Evolutionary conservation across 331 rosid species (phyloP).

Genomic region (Quercus tomentella): DNA sequence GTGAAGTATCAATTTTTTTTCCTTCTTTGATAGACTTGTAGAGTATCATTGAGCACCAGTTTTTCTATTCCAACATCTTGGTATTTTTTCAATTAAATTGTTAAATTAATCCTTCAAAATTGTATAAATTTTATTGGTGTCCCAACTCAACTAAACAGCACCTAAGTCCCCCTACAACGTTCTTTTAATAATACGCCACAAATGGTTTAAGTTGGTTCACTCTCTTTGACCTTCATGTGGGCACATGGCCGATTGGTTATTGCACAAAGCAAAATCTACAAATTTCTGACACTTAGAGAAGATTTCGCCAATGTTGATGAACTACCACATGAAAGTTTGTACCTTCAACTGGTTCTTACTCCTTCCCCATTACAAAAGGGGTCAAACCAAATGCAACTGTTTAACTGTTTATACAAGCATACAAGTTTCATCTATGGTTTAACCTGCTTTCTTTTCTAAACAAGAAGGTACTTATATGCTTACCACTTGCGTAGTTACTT

Average conservation of each 20-base stretch:
- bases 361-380: background rate
- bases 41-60: too few relatives aligned
- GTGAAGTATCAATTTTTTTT: too few relatives aligned
- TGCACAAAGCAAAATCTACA: slow-evolving; percentile 23
- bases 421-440: slow-evolving; percentile 30
- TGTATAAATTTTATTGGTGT: background rate
- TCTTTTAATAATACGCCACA: background rate
- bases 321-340: slow-evolving; percentile 48
- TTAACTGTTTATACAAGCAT: slow-evolving; percentile 21
- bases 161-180: slow-evolving; percentile 1
- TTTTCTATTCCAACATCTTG: too few relatives aligned
- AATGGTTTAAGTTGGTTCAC: background rate
- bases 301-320: slow-evolving; percentile 44
- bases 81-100: background rate
- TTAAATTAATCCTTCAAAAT: background rate
- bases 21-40: too few relatives aligned
- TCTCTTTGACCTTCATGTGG: background rate
- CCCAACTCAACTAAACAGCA: slow-evolving; percentile 3
- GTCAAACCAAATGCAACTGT: slow-evolving; percentile 68
- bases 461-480: slow-evolving; percentile 30
- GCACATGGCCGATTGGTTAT: background rate
- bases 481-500: background rate
- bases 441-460: background rate
- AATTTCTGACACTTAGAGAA: slow-evolving; percentile 19
- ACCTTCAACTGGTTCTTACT: slow-evolving; percentile 5